These are phyloP conservation scores for Candida parachauliodes DNA, from an alignment of 805 yeast species.

Conservation along the genomic window DNA sequence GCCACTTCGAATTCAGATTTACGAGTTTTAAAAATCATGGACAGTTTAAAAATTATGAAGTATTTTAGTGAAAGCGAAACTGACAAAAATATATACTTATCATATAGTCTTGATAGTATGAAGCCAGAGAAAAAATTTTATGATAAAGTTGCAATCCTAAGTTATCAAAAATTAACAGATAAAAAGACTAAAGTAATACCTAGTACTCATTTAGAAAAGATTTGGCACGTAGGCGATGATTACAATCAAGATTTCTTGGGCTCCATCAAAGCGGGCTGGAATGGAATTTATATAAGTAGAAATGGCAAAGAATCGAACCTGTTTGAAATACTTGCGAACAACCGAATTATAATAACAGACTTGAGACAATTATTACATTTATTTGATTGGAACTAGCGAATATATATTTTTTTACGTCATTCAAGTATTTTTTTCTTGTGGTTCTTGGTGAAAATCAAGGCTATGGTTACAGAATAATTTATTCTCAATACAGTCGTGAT, in stretches of 20 bases:
- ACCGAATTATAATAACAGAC: slow-evolving; percentile 25
- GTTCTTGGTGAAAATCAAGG: too few species aligned
- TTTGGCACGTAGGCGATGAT: slow-evolving; percentile 72
- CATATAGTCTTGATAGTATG: slow-evolving; percentile 51
- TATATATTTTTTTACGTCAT: too few species aligned
- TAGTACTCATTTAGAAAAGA: slow-evolving; percentile 14
- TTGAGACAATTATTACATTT: slow-evolving; percentile 16
- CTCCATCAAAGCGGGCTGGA: slow-evolving; percentile 56
- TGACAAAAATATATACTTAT: slow-evolving; percentile 39
- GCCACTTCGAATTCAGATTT: slow-evolving; percentile 64
- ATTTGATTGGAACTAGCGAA: slow-evolving; percentile 10
- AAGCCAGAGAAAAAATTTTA: slow-evolving; percentile 55
- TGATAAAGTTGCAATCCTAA: slow-evolving; percentile 16
- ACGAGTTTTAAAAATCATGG: slow-evolving; percentile 42
- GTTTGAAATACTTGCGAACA: slow-evolving; percentile 25
- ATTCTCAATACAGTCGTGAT: too few species aligned
- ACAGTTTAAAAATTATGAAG: slow-evolving; percentile 42
- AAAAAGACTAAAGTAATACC: slow-evolving; percentile 11
- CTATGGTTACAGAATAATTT: not conserved
- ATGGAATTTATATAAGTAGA: slow-evolving; percentile 55
- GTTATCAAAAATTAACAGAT: slow-evolving; percentile 1
- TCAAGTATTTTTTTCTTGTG: too few species aligned
- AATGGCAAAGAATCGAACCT: slow-evolving; percentile 9
- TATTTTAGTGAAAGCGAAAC: slow-evolving; percentile 17
- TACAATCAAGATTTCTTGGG: slow-evolving; percentile 52